Percentiles rank a stretch among this genome's conserved stretches.
phyloP scores from a whole-genome alignment of 1,139 yeast species.

The Arxiozyma bovina region DNA sequence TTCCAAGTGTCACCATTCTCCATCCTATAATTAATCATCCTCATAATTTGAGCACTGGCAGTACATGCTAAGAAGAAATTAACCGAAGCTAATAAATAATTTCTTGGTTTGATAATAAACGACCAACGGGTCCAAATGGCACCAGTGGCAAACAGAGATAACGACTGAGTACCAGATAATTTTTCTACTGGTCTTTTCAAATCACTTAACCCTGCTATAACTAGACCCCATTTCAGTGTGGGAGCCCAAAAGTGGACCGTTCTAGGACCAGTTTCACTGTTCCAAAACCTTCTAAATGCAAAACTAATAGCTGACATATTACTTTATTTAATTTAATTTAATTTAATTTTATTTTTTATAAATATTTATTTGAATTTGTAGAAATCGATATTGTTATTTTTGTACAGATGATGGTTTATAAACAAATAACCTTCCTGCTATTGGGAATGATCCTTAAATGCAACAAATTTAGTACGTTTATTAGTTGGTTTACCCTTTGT shows the following conservation, averaged over 20 bases:
- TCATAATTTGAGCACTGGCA: constrained; percentile 72
- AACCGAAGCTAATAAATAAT: constrained; percentile 79
- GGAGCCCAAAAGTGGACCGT: constrained; percentile 88
- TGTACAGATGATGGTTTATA: no score
- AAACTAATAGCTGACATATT: constrained; percentile 1
- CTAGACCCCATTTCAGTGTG: constrained; percentile 66
- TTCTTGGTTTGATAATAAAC: constrained; percentile 82
- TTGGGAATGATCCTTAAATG: no score
- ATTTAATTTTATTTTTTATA: no score
- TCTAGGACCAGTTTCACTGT: constrained; percentile 87
- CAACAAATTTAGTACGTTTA: no score
- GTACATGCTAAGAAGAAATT: constrained; percentile 89
- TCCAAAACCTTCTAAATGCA: constrained; percentile 55
- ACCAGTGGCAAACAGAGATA: constrained; percentile 83
- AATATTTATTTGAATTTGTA: background rate
- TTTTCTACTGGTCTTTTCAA: constrained; percentile 85
- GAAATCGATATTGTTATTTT: no score
- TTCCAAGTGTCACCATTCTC: constrained; percentile 42
- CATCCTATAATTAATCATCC: constrained; percentile 60
- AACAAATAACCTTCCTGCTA: no score
- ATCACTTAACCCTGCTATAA: constrained; percentile 83
- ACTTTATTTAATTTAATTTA: no score
- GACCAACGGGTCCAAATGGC: constrained; percentile 99
- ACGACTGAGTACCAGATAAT: constrained; percentile 82
- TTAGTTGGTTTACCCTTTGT: no score